Evolutionary conservation across 2,329 filamentous ascomycete genomes (phyloP).

Genomic region (Penicillium fuscoglaucum): DNA sequence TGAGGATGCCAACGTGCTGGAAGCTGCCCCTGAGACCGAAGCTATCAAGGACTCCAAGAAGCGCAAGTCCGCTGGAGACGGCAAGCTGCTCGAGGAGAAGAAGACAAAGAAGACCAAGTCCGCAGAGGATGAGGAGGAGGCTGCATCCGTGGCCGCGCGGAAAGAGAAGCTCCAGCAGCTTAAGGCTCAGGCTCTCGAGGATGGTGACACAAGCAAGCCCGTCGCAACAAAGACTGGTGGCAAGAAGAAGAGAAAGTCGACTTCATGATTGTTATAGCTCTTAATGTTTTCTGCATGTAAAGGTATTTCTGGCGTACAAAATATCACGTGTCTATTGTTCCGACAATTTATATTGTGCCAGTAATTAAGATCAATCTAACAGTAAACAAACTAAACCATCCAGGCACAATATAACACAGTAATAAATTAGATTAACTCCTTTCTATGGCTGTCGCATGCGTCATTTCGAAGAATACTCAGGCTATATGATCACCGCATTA

Average conservation of each 20-base stretch:
- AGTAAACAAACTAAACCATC: neutral
- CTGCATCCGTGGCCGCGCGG: conserved; percentile 35
- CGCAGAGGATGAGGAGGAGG: conserved; percentile 42
- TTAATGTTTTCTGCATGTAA: conserved; percentile 36
- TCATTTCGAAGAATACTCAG: conserved; percentile 10
- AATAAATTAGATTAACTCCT: neutral
- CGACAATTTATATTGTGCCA: conserved; percentile 2
- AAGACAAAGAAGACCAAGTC: conserved; percentile 45
- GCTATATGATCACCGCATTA: conserved; percentile 29
- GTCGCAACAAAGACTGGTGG: conserved; percentile 20
- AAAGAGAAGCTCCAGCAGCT: conserved; percentile 53
- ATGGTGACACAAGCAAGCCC: conserved; percentile 37
- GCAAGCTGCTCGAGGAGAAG: conserved; percentile 36
- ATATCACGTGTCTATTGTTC: conserved; percentile 34
- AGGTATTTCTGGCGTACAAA: conserved; percentile 36
- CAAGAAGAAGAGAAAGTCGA: conserved; percentile 45
- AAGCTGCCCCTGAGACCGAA: conserved; percentile 42
- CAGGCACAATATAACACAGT: neutral
- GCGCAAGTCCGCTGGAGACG: conserved; percentile 42
- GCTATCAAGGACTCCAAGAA: conserved; percentile 57
- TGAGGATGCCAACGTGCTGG: conserved; percentile 71
- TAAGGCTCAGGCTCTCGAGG: conserved; percentile 50
- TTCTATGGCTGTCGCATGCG: neutral
- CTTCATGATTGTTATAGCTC: conserved; percentile 34
- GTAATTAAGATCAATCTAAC: neutral